Evolutionary conservation across 768 basidiomycete species (phyloP).

Genomic region (Rossbeevera mucosa): DNA sequence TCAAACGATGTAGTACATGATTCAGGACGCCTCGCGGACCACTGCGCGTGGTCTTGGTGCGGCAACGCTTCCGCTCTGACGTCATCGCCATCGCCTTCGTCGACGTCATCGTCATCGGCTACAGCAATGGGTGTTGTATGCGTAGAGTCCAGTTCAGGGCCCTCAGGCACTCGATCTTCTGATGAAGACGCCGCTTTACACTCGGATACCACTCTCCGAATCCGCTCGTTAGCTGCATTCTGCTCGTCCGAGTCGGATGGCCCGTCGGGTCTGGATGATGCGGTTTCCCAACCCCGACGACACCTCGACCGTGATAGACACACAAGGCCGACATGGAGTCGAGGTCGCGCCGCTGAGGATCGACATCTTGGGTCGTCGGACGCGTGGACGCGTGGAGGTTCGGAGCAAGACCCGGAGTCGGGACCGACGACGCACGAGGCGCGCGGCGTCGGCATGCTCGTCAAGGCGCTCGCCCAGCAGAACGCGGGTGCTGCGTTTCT

Average conservation of each 20-base stretch:
- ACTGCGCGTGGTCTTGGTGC: neutral
- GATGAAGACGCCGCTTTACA: neutral
- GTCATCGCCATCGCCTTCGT: neutral
- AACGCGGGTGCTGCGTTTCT: conserved; percentile 7
- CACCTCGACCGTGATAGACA: neutral
- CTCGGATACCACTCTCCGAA: too few species aligned
- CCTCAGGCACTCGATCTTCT: neutral
- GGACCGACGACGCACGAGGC: conserved; percentile 8
- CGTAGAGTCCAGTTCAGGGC: neutral
- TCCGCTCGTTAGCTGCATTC: neutral
- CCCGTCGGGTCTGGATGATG: neutral
- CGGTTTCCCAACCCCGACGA: neutral
- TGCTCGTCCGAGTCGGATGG: neutral
- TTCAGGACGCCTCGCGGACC: neutral
- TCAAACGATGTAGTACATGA: neutral
- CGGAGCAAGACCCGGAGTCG: neutral
- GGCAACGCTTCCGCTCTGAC: neutral
- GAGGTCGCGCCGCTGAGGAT: neutral
- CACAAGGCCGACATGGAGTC: neutral
- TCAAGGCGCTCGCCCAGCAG: conserved; percentile 20
- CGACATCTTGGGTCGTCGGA: neutral
- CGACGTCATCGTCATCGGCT: neutral
- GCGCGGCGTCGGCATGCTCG: conserved; percentile 10
- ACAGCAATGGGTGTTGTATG: neutral
- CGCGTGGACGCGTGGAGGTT: neutral